Evolutionary conservation across 495 filamentous ascomycete genomes (phyloP).

Genomic region (Clohesyomyces aquaticus): DNA sequence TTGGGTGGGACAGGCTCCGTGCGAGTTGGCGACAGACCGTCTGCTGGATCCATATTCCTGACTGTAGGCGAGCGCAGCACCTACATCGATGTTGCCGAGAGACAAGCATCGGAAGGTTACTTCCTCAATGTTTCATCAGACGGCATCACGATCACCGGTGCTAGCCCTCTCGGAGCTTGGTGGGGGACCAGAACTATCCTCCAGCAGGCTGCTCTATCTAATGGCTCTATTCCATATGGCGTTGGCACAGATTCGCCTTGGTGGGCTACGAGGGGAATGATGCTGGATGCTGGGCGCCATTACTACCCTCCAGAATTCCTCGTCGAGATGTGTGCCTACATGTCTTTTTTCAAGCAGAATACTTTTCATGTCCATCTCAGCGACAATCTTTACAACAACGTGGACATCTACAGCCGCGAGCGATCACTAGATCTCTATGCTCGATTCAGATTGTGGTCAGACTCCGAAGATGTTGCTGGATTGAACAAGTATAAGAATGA

Average conservation of each 20-base stretch:
- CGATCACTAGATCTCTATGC: conserved; percentile 51
- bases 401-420: conserved; percentile 45
- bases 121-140: conserved; percentile 46
- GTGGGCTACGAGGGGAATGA: conserved; percentile 55
- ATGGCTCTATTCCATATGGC: conserved; percentile 46
- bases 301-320: conserved; percentile 58
- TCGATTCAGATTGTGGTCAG: conserved; percentile 50
- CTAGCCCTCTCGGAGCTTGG: conserved; percentile 57
- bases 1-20: conserved; percentile 44
- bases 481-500: conserved; percentile 54
- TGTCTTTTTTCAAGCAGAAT: conserved; percentile 61
- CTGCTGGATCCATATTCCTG: conserved; percentile 49
- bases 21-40: conserved; percentile 24
- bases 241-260: conserved; percentile 52
- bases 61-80: conserved; percentile 50
- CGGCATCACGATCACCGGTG: conserved; percentile 53
- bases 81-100: conserved; percentile 51
- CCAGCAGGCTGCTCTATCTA: conserved; percentile 51
- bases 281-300: conserved; percentile 57
- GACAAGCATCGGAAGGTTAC: conserved; percentile 55
- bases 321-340: conserved; percentile 56
- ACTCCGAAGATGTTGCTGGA: conserved; percentile 48
- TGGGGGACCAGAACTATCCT: conserved; percentile 58
- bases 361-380: conserved; percentile 58
- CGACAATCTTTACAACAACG: conserved; percentile 56